These are phyloP conservation scores for Hanseniaspora thailandica DNA, from an alignment of 805 yeast genomes.

Conservation along the genomic window DNA sequence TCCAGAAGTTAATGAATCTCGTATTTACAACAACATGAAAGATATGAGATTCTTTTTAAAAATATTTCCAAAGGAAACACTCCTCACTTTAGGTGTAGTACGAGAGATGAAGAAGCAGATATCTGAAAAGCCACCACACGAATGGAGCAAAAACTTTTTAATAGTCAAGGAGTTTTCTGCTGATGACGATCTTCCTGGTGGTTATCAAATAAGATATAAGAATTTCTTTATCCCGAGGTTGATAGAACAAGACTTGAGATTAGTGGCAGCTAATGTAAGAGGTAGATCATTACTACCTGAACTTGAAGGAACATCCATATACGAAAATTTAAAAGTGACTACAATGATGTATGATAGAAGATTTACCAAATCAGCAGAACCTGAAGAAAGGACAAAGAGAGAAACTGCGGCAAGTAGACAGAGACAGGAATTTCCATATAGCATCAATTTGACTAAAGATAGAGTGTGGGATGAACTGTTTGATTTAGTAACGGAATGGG, in stretches of 20 bases:
- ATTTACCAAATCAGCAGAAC: no score
- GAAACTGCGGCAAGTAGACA: neutral
- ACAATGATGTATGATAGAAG: no score
- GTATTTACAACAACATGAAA: neutral
- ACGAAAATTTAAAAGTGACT: no score
- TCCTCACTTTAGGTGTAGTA: neutral
- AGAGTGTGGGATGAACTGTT: constrained; percentile 7
- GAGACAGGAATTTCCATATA: neutral
- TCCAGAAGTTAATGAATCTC: neutral
- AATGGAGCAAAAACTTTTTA: neutral
- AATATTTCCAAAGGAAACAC: neutral
- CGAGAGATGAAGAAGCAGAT: neutral
- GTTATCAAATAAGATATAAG: constrained; percentile 5
- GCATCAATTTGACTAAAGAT: neutral
- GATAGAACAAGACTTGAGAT: neutral
- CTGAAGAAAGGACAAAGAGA: neutral
- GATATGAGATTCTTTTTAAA: neutral
- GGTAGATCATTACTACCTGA: neutral
- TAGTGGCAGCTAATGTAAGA: neutral
- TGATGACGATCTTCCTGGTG: neutral
- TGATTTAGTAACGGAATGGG: constrained; percentile 5
- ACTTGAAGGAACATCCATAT: neutral
- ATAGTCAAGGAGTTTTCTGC: neutral
- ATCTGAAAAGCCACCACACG: neutral
- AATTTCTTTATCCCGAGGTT: neutral